A percentile compares a stretch with the other conserved stretches of the same genome.
These are phyloP conservation scores for Triglochin maritima DNA, from an alignment of 106 monocot species.

Conservation along the genomic window DNA sequence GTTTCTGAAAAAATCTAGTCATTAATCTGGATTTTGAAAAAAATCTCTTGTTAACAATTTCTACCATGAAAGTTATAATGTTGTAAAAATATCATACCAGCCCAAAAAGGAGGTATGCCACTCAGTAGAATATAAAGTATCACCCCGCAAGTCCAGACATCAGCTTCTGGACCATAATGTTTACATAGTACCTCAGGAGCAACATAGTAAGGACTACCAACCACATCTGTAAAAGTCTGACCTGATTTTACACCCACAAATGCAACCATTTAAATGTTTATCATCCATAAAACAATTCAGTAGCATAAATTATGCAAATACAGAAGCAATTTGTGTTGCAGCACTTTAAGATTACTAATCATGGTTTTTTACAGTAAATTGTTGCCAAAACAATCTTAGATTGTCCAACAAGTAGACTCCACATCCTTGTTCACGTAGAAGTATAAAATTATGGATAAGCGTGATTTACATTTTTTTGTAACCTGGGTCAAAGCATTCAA, in stretches of 20 bases:
- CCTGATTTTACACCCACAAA: slow-evolving; percentile 3
- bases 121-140: slow-evolving; percentile 23
- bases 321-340: too few species aligned
- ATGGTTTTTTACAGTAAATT: too few species aligned
- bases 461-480: too few species aligned
- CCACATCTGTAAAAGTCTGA: slow-evolving; percentile 20
- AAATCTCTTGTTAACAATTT: too few species aligned
- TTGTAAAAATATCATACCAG: slow-evolving; percentile 8
- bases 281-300: background rate
- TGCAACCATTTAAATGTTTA: background rate
- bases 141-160: slow-evolving; percentile 24
- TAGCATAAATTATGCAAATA: background rate
- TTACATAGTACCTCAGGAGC: slow-evolving; percentile 26
- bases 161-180: slow-evolving; percentile 25
- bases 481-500: too few species aligned
- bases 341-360: too few species aligned
- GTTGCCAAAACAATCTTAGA: too few species aligned
- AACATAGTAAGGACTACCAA: slow-evolving; percentile 28
- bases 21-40: too few species aligned
- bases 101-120: slow-evolving; percentile 29
- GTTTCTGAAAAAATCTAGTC: slow-evolving; percentile 10
- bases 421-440: too few species aligned
- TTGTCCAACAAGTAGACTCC: too few species aligned
- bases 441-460: too few species aligned
- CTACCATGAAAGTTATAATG: too few species aligned